phyloP scores from a whole-genome alignment of 2,329 filamentous ascomycete genomes.

The Arthroderma sp. region DNA sequence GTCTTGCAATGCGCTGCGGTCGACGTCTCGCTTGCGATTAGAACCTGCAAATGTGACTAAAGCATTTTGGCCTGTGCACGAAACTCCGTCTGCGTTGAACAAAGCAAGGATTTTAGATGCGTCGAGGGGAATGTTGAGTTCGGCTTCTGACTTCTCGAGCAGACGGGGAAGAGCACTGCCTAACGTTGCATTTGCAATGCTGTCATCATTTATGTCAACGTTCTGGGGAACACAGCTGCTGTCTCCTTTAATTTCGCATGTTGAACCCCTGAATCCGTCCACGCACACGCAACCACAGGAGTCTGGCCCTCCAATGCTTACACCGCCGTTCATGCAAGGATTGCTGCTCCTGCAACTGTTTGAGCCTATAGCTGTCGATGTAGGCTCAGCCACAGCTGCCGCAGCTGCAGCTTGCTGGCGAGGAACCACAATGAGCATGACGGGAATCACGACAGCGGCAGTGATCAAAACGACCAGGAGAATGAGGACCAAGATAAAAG shows the following conservation, averaged over 20 bases:
- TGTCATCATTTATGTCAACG: constrained; percentile 26
- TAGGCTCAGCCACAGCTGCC: constrained; percentile 19
- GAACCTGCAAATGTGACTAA: constrained; percentile 68
- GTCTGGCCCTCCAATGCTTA: constrained; percentile 53
- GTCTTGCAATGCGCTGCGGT: neutral
- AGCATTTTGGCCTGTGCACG: constrained; percentile 74
- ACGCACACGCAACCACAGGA: constrained; percentile 77
- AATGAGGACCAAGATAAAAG: constrained; percentile 54
- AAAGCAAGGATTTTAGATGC: constrained; percentile 56
- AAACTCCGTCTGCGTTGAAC: constrained; percentile 62
- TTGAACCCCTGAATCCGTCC: constrained; percentile 65
- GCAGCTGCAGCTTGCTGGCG: constrained; percentile 27
- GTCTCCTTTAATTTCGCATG: constrained; percentile 39
- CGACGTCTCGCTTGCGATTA: constrained; percentile 15
- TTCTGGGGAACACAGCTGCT: constrained; percentile 43
- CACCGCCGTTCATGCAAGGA: constrained; percentile 67
- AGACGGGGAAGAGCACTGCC: constrained; percentile 67
- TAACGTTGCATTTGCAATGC: constrained; percentile 56
- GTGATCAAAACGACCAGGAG: constrained; percentile 59
- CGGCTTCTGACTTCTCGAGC: constrained; percentile 48
- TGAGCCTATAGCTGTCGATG: constrained; percentile 38
- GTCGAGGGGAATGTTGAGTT: constrained; percentile 66
- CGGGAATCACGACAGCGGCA: constrained; percentile 69
- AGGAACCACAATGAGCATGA: constrained; percentile 48
- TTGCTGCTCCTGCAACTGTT: constrained; percentile 49